Evolutionary conservation across 257 asterid species (phyloP).

Genomic region (Asclepias syriaca): DNA sequence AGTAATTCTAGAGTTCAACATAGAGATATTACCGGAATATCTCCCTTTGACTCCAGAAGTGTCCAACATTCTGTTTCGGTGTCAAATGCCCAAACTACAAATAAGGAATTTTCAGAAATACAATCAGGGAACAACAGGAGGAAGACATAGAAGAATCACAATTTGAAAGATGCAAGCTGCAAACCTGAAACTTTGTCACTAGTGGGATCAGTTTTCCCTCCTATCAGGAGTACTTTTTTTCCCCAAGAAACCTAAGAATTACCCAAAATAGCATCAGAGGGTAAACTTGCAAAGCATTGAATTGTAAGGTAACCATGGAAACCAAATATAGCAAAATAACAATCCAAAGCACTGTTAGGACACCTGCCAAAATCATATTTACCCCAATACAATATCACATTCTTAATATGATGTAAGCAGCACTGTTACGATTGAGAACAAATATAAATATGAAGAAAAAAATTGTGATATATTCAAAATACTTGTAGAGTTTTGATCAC

Average conservation of each 20-base stretch:
- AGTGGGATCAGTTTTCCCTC: conserved; percentile 88
- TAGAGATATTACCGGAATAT: conserved; percentile 62
- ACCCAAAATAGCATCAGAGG: not conserved
- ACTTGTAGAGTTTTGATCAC: not conserved
- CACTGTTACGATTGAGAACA: not conserved
- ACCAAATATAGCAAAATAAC: not conserved
- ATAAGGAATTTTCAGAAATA: conserved; percentile 10
- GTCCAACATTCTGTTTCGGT: conserved; percentile 97
- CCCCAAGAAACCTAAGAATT: conserved; percentile 88
- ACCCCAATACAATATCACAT: not conserved
- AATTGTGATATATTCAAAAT: not conserved
- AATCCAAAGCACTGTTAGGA: not conserved
- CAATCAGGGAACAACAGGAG: conserved; percentile 9
- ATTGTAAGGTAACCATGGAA: not conserved
- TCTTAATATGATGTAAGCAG: not conserved
- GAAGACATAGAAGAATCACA: conserved; percentile 1
- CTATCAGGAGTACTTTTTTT: conserved; percentile 82
- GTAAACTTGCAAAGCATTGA: not conserved
- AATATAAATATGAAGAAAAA: not conserved
- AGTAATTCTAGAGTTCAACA: not conserved
- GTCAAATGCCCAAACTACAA: conserved; percentile 93
- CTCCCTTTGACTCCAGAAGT: conserved; percentile 85
- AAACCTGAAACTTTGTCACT: conserved; percentile 81
- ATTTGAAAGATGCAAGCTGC: conserved; percentile 13
- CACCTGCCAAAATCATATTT: not conserved